phyloP scores from a whole-genome alignment of 2,329 filamentous ascomycete genomes.

The Venturia pyrina region DNA sequence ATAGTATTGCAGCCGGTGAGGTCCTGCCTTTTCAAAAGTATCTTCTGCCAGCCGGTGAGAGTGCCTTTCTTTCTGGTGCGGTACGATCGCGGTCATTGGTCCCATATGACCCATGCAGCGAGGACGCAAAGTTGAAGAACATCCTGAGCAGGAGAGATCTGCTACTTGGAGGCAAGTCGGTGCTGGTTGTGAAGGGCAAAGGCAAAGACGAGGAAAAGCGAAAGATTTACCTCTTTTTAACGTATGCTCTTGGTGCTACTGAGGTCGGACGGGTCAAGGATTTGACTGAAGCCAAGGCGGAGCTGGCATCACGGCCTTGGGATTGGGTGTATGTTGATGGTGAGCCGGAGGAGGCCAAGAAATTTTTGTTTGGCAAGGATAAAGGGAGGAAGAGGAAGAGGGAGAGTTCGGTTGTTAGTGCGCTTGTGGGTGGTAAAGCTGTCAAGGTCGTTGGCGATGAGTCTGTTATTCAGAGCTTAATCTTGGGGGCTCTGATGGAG shows the following conservation, averaged over 20 bases:
- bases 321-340: slow-evolving; percentile 75
- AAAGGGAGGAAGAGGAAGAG: slow-evolving; percentile 19
- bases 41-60: slow-evolving; percentile 75
- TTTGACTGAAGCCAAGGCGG: slow-evolving; percentile 52
- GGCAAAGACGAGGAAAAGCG: neutral
- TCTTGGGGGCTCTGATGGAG: slow-evolving; percentile 69
- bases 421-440: slow-evolving; percentile 32
- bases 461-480: slow-evolving; percentile 84
- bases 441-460: slow-evolving; percentile 71
- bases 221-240: slow-evolving; percentile 53
- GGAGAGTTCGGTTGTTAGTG: slow-evolving; percentile 23
- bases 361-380: slow-evolving; percentile 36
- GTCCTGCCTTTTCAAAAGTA: slow-evolving; percentile 71
- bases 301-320: slow-evolving; percentile 46
- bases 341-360: slow-evolving; percentile 44
- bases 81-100: slow-evolving; percentile 62
- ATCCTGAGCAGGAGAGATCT: slow-evolving; percentile 38
- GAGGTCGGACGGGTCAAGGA: slow-evolving; percentile 56
- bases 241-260: slow-evolving; percentile 64
- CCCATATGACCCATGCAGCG: slow-evolving; percentile 42
- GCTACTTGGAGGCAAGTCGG: slow-evolving; percentile 52
- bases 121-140: neutral
- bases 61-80: slow-evolving; percentile 63
- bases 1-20: slow-evolving; percentile 52
- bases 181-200: slow-evolving; percentile 61